Base-by-base conservation (phyloP, 2,329 filamentous ascomycete genomes). In the Raffaelea arxii region DNA sequence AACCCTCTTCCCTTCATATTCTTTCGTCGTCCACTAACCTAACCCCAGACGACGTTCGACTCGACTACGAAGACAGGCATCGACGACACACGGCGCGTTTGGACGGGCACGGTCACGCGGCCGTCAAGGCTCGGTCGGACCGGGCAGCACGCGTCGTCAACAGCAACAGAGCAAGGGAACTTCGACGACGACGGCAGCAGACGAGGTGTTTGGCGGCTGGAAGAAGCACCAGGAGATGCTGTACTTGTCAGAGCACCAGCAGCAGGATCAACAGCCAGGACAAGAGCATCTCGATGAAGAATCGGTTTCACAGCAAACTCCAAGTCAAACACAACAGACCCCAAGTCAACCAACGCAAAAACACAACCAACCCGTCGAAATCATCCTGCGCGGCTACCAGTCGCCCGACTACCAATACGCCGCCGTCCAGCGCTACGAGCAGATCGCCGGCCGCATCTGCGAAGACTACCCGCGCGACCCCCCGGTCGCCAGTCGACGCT, bases 391-490 rank as follows among this genome's bases (percentile, higher is more conserved):
- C 55, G 91, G 91, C 25, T 96, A 90, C 65, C 69, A 72, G 46
- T 75, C 74, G 16, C 62, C 70, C 2, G 63, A 78, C 63, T 68
- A 82, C 65, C 74, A 88, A 70, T 96, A 92, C 75, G 88, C 90
- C 24, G 89, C 89, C 27, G 82, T 97, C 56, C 81, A 85, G 55
- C 86, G 87, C 65, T 97, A 85, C 67, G 91, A 96, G 68, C 78
- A 82, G 50, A 80, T 94, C 37, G 91, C 86, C 6, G 90, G 90
- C 23, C 69, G 79, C 52, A 87, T 96, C 60, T 90, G 90, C 64
- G 91, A 97, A 67, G 90, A 96, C 65, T 97, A 97, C 64, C 80
- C 89, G 9, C 82, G 91, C 51, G 82, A 86, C 53, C 84, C 91
- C n/a, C 85, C 86, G 3, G 72, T 79, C 47, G 75, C 81, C 51